Evolutionary conservation across 306 rosid genomes (phyloP), one percentile per base, ranked within the genome.

Genomic region (Pueraria montana): DNA sequence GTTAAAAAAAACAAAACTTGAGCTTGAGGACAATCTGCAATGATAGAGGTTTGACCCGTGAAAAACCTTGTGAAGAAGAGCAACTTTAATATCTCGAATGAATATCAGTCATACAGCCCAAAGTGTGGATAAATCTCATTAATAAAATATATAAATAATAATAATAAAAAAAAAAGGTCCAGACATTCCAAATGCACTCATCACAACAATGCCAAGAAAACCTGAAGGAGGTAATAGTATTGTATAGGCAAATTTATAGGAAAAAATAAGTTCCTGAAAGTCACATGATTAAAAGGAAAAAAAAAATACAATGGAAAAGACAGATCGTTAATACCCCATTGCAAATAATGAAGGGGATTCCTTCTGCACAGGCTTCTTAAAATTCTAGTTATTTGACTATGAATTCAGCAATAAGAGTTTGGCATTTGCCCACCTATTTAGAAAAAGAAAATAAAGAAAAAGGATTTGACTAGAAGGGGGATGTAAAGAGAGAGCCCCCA

Each of bases 341-440:
- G 83, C 88, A 69, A n/a, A 76, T 55, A 40, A 74, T 70, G 80
- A 70, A 77, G 52, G 78, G 66, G 59, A 75, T 72, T 71, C 85
- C 84, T 72, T 80, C 86, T 36, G 67, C 86, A 66, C 69, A 42
- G 53, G 66, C 38, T 82, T 66, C 20, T 68, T 49, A 81, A 61
- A 71, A 76, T 85, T 84, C 55, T 86, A 38, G 84, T 75, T 86
- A 85, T 38, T 79, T 11, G 59, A 74, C 85, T 74, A 81, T 53
- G 80, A 90, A 87, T 84, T 85, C 79, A 79, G 30, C 80, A 76
- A 46, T 48, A 81, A 53, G 76, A 46, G 74, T 69, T 80, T 80
- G 86, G 81, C 86, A 88, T 82, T 73, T 78, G 53, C 56, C 82
- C 61, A 61, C 90, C 82, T 78, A 52, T 61, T 42, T 43, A 52